Evolutionary conservation across 2,329 filamentous ascomycete species (phyloP).

Genomic region (Hypomyces rosellus): DNA sequence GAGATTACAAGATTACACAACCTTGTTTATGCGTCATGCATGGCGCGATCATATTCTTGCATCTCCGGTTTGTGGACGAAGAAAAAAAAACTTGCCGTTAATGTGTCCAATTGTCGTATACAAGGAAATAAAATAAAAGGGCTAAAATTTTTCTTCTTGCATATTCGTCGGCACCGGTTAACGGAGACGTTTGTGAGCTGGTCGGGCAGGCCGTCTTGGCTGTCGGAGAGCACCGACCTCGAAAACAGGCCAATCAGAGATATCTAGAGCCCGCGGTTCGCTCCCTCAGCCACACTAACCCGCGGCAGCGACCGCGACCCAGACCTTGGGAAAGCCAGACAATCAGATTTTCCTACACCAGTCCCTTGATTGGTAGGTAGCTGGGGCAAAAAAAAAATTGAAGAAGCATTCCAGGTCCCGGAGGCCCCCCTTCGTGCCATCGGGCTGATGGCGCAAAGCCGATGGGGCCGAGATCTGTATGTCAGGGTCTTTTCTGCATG

Average conservation of each 20-base stretch:
- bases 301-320: background rate
- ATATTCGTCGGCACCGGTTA: background rate
- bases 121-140: background rate
- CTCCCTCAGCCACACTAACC: background rate
- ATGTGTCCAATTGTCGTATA: too few relatives aligned
- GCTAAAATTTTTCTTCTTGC: background rate
- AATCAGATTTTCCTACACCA: too few relatives aligned
- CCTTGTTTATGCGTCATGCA: slow-evolving; percentile 5
- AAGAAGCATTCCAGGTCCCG: too few relatives aligned
- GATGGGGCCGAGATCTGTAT: background rate
- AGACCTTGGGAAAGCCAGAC: too few relatives aligned
- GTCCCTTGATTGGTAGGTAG: too few relatives aligned
- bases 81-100: background rate
- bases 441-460: background rate
- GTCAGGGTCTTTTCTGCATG: background rate
- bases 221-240: background rate
- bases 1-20: slow-evolving; percentile 5
- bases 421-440: background rate
- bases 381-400: too few relatives aligned
- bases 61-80: background rate
- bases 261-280: background rate
- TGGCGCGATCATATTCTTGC: background rate
- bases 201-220: background rate
- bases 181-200: background rate
- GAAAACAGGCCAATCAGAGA: background rate